Evolutionary conservation across 1,139 yeast species (phyloP).

Genomic region (Sugiyamaella novakii): DNA sequence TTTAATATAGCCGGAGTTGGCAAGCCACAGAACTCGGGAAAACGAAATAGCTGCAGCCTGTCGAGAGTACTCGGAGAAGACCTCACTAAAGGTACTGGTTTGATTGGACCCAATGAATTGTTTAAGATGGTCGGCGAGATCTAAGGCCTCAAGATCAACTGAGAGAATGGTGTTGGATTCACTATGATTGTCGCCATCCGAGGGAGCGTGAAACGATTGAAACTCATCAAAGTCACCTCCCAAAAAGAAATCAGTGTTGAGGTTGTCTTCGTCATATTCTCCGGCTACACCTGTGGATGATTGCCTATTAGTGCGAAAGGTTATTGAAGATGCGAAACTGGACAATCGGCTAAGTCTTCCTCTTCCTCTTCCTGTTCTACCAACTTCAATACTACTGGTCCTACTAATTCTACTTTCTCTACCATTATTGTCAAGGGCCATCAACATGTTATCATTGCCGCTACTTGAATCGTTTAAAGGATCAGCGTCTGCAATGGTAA

Average conservation of each 20-base stretch:
- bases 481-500: too few species aligned
- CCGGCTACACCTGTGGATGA: neutral
- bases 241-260: constrained; percentile 7
- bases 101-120: neutral
- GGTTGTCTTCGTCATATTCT: neutral
- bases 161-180: constrained; percentile 4
- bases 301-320: neutral
- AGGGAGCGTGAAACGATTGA: neutral
- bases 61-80: constrained; percentile 2
- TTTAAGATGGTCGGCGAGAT: constrained; percentile 10
- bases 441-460: too few species aligned
- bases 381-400: constrained; percentile 21
- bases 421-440: neutral
- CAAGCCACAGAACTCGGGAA: constrained; percentile 18
- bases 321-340: constrained; percentile 10
- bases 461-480: too few species aligned
- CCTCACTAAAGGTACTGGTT: constrained; percentile 2
- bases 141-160: constrained; percentile 16
- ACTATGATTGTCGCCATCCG: neutral
- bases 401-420: constrained; percentile 3
- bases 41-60: constrained; percentile 16
- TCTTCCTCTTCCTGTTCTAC: constrained; percentile 18
- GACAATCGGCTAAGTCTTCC: constrained; percentile 14
- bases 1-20: constrained; percentile 9
- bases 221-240: constrained; percentile 4